Base-by-base conservation (phyloP, 148 eudicot species). In the Cornus florida region DNA sequence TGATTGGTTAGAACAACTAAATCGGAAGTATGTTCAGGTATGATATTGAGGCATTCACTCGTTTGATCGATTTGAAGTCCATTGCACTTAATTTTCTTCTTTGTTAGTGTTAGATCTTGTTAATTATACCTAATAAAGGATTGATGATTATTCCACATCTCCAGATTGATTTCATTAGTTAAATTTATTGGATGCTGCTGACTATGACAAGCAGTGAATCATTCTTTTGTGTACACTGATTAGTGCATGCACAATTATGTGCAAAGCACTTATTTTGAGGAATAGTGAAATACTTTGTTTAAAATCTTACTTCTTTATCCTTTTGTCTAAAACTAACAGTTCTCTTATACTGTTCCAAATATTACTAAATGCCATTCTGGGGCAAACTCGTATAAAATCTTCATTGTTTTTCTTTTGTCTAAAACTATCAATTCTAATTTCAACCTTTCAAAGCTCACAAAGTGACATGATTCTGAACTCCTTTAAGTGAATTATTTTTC, bases 1-100 rank as follows among this genome's bases (percentile, higher is more conserved):
- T 73, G 99, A 96, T 83, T 92, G 94, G 98, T 87, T 96, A 66
- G 98, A 96, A 85, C 99, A 96, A 84, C 90, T 96, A 22, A 91
- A 92, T 67, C 95, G 99, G 77, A 82, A 87, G 77, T 96, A 96
- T 79, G 81, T 93, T 74, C 99, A 96, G 99, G 99, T 96, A 91
- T 70, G 50, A 19, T 71, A 75, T 62, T 39, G 19, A 67, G 33
- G 19, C 22, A 39, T 2, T 28, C 20, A 1, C 17, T 71, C 19
- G 72, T 69, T 35, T 4, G 56, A 41, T 32, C 53, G 24, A 11
- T 60, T 69, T 68, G 59, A 38, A 50, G 46, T 53, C 3, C 22
- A 12, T 33, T 75, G 48, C 41, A 22, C 69, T 78, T 53, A 46
- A 28, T 48, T 46, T 79, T 13, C 41, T 8, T 35, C n/a, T 75